phyloP scores from a whole-genome alignment of 768 basidiomycete species.

The Agrocybe pediades region DNA sequence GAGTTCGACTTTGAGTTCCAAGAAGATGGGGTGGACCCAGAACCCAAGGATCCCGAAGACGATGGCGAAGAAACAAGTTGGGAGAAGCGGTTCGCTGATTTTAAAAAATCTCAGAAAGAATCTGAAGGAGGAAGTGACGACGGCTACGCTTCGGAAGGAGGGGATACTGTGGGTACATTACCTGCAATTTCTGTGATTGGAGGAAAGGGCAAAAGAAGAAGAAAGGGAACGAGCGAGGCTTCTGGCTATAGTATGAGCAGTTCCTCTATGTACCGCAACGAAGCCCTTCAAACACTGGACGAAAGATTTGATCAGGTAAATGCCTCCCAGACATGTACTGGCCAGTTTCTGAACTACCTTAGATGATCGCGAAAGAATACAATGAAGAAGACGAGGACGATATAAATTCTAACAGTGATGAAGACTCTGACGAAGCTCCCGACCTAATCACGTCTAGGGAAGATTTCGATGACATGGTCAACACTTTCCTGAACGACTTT shows the following conservation, averaged over 20 bases:
- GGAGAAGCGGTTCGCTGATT: conserved; percentile 80
- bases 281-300: conserved; percentile 85
- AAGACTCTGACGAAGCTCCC: conserved; percentile 63
- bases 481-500: conserved; percentile 91
- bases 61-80: conserved; percentile 49
- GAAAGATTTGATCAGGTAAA: conserved; percentile 90
- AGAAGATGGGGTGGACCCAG: conserved; percentile 41
- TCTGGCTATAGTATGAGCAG: conserved; percentile 98
- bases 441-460: conserved; percentile 79
- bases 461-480: conserved; percentile 89
- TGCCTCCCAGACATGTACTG: conserved; percentile 15
- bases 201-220: conserved; percentile 72
- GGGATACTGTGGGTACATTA: conserved; percentile 80
- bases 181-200: conserved; percentile 78
- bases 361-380: conserved; percentile 85
- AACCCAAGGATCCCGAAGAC: conserved; percentile 27
- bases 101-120: conserved; percentile 66
- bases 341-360: not conserved
- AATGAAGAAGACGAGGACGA: conserved; percentile 57
- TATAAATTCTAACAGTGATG: conserved; percentile 29
- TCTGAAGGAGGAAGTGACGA: conserved; percentile 47
- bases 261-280: conserved; percentile 92
- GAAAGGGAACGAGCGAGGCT: conserved; percentile 78
- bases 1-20: conserved; percentile 67
- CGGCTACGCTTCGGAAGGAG: conserved; percentile 64